A percentile compares a stretch with the other conserved stretches of the same genome.
Evolutionary conservation across 768 basidiomycete species (phyloP).

Genomic region (Tylopilus rubrobrunneus): DNA sequence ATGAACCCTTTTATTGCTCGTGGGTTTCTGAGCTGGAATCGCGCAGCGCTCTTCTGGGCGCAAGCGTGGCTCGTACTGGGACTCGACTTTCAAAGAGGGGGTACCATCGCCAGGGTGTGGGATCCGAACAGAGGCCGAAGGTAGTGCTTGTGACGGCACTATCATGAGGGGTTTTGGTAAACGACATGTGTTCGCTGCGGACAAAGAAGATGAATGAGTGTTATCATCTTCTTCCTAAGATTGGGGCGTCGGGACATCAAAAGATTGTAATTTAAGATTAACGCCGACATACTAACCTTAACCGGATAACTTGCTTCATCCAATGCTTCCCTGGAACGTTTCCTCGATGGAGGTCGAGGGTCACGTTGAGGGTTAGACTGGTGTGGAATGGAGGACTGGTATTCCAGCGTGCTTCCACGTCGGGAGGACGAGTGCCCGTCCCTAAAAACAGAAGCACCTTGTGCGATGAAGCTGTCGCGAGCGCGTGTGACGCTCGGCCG

Average conservation of each 20-base stretch:
- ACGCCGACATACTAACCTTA: conserved; percentile 30
- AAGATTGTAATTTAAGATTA: conserved; percentile 26
- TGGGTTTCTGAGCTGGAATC: conserved; percentile 19
- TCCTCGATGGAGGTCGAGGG: conserved; percentile 26
- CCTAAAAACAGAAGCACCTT: conserved; percentile 29
- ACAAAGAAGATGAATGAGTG: conserved; percentile 18
- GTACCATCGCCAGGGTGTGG: conserved; percentile 12
- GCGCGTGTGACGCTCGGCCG: conserved; percentile 31
- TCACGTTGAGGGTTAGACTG: conserved; percentile 17
- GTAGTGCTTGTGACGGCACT: conserved; percentile 21
- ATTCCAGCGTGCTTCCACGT: conserved; percentile 17
- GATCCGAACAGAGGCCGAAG: conserved; percentile 11
- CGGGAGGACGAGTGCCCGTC: conserved; percentile 20
- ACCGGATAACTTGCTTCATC: conserved; percentile 26
- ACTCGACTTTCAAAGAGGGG: conserved; percentile 7
- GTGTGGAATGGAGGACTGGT: conserved; percentile 10
- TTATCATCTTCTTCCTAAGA: conserved; percentile 27
- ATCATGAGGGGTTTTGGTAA: conserved; percentile 23
- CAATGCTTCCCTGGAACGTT: conserved; percentile 31
- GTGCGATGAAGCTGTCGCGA: conserved; percentile 31
- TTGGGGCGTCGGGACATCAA: conserved; percentile 22
- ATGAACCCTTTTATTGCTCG: conserved; percentile 27
- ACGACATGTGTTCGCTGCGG: conserved; percentile 16
- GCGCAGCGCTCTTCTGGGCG: conserved; percentile 25
- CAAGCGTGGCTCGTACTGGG: conserved; percentile 21